phyloP scores from a whole-genome alignment of 2,329 filamentous ascomycete species.

The Colletotrichum orchidophilum region DNA sequence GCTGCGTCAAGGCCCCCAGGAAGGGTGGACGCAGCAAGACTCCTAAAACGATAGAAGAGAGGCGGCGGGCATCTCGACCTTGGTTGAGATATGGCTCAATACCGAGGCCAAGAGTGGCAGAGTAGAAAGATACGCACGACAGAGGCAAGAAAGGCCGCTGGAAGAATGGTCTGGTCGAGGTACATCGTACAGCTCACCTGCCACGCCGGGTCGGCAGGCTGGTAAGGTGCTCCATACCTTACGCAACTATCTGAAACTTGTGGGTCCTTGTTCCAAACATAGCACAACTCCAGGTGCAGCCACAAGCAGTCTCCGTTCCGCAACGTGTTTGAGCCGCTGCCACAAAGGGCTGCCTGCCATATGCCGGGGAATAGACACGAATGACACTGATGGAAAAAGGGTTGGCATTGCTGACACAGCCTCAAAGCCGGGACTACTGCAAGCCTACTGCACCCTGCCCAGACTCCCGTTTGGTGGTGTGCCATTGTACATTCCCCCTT shows the following conservation, averaged over 20 bases:
- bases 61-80: not conserved
- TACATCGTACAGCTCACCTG: not conserved
- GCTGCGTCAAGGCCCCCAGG: not conserved
- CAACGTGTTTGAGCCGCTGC: not conserved
- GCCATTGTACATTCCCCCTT: constrained; percentile 3
- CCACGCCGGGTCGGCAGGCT: constrained; percentile 12
- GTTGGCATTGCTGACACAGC: constrained; percentile 36
- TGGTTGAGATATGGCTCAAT: not conserved
- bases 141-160: not conserved
- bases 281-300: constrained; percentile 20
- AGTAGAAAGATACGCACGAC: not conserved
- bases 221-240: too few species aligned
- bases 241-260: constrained; percentile 31
- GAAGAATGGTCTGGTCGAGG: not conserved
- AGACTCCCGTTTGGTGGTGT: constrained; percentile 23
- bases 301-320: not conserved
- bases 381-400: not conserved
- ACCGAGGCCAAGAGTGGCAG: not conserved
- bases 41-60: not conserved
- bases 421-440: constrained; percentile 33
- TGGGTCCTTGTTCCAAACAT: constrained; percentile 30
- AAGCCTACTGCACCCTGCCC: constrained; percentile 27
- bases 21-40: not conserved
- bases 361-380: not conserved
- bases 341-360: not conserved